Evolutionary conservation across 495 filamentous ascomycete genomes (phyloP).

Genomic region (Pyrenula massariospora): DNA sequence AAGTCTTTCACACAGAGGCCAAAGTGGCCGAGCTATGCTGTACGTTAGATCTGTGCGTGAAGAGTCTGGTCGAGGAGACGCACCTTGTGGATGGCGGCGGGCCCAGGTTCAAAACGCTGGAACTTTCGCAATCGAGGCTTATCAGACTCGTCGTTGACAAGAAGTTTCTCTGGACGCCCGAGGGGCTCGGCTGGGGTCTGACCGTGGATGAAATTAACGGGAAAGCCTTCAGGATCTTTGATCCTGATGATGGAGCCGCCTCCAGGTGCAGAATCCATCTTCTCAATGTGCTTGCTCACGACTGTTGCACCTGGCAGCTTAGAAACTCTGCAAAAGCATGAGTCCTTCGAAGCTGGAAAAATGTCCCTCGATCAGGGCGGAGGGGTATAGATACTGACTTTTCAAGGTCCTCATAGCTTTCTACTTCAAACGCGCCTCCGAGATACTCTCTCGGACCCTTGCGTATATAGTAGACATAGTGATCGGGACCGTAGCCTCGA

Average conservation of each 20-base stretch:
- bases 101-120: conserved; percentile 36
- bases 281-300: conserved; percentile 9
- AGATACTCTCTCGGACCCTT: conserved; percentile 40
- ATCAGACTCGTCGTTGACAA: conserved; percentile 17
- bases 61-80: not conserved
- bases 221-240: conserved; percentile 22
- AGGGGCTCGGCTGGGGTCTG: conserved; percentile 9
- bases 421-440: conserved; percentile 41
- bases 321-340: conserved; percentile 9
- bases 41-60: not conserved
- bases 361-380: no score
- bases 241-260: conserved; percentile 20
- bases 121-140: conserved; percentile 19
- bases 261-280: conserved; percentile 18
- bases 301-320: conserved; percentile 12
- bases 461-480: conserved; percentile 39
- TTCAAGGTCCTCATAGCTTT: conserved; percentile 43
- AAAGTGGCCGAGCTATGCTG: conserved; percentile 49
- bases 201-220: conserved; percentile 21
- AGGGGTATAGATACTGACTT: conserved; percentile 5
- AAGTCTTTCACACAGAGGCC: conserved; percentile 53
- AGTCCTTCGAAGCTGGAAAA: not conserved
- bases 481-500: conserved; percentile 49
- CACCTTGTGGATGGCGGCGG: conserved; percentile 56
- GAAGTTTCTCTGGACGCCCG: conserved; percentile 13